Base-by-base conservation (phyloP, 2,329 filamentous ascomycete genomes). In the Hypoxylon sp. region DNA sequence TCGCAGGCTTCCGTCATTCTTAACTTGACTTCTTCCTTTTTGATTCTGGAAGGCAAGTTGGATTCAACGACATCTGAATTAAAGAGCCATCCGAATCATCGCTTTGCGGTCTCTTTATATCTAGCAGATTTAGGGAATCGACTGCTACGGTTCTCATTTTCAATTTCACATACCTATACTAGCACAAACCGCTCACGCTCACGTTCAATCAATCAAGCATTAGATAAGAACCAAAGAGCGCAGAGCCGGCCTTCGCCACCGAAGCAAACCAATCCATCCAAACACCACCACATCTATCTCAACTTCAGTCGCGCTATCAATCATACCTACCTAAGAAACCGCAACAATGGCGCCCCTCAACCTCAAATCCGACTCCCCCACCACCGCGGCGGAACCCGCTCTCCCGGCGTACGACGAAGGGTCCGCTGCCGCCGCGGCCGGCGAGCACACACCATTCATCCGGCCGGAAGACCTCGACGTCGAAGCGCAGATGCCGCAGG, bases 371-470 rank as follows among this genome's bases (percentile, higher is more conserved):
- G 7, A 44, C 20, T 3, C 20, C 4, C 25, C 48, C 48, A 30
- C 37, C 37, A 17, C 40, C 25, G 37, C 6, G 14, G 10, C 7
- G 1, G 54, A 57, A 17, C 2, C 37, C 14, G n/a, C 54, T 1
- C 42, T 27, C 2, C 54, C 54, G 2, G 25, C 54, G 0, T 57
- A 51, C 61, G 53, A 50, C 35, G 17, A 30, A 2, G 42, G 37
- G 44, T 30, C 51, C 3, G 37, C 42, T 6, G 3, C 25, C 1
- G 10, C 60, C 13, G 50, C 20, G 8, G 20, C 25, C 33, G 60
- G 25, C 14, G 60, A 63, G 13, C 53, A 37, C n/a, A 22, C 48
- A 44, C 51, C 51, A 1, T 63, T 63, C 22, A 46, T 59, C n/a
- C 37, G 7, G 5, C 20, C 17, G 6, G 17, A 25, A 8, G 20